A percentile compares a stretch with the other conserved stretches of the same genome.
These are phyloP conservation scores for Angophora floribunda DNA, from an alignment of 345 rosid species.

Conservation along the genomic window DNA sequence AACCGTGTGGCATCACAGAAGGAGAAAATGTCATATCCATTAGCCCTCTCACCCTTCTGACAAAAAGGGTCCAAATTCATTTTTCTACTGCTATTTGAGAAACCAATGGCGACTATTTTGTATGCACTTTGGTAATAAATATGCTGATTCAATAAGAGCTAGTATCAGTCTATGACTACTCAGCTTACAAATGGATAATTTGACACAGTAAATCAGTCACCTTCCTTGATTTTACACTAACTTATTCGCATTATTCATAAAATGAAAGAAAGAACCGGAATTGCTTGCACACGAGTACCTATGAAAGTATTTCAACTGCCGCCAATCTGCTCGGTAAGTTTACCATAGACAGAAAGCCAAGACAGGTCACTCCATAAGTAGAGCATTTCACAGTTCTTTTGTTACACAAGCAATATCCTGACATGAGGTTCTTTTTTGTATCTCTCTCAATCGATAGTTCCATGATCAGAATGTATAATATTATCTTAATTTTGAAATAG, in stretches of 20 bases:
- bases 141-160: not conserved
- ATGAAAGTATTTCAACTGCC: not conserved
- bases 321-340: not conserved
- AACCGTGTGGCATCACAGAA: not conserved
- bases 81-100: not conserved
- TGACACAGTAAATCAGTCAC: not conserved
- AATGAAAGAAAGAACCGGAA: not conserved
- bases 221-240: not conserved
- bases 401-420: not conserved
- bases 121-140: not conserved
- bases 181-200: not conserved
- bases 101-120: not conserved
- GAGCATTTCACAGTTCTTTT: not conserved
- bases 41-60: not conserved
- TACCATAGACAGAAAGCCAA: not conserved
- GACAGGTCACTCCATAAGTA: not conserved
- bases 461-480: not conserved
- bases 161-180: not conserved
- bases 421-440: not conserved
- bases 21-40: not conserved
- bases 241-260: not conserved
- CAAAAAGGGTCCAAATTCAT: not conserved
- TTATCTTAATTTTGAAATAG: not conserved
- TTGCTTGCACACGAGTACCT: not conserved
- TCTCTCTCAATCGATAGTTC: not conserved